Evolutionary conservation across 2,329 filamentous ascomycete species (phyloP).

Genomic region (Alternaria postmessia): DNA sequence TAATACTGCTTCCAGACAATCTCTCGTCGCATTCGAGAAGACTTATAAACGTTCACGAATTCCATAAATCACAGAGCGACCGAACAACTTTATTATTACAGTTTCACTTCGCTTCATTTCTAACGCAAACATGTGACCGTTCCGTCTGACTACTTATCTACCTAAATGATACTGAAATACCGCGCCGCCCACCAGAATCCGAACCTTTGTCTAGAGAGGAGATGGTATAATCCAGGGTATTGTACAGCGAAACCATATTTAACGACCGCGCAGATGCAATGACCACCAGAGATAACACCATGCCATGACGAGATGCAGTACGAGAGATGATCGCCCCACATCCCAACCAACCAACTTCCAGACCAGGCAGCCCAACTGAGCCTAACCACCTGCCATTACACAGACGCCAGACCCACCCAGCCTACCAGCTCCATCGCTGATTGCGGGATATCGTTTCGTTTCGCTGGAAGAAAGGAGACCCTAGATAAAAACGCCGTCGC

Average conservation of each 20-base stretch:
- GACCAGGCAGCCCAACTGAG: slow-evolving; percentile 9
- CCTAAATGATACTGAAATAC: not conserved
- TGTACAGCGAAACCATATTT: slow-evolving; percentile 37
- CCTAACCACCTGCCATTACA: slow-evolving; percentile 3
- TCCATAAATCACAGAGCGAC: not conserved
- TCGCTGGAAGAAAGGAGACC: slow-evolving; percentile 2
- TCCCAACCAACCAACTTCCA: not conserved
- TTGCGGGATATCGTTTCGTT: slow-evolving; percentile 22
- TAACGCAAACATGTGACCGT: not conserved
- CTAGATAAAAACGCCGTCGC: slow-evolving; percentile 36
- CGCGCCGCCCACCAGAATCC: not conserved
- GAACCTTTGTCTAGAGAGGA: slow-evolving; percentile 43
- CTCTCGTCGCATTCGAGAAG: not conserved
- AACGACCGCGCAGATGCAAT: slow-evolving; percentile 11
- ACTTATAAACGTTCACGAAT: not conserved
- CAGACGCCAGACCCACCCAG: slow-evolving; percentile 16
- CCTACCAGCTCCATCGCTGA: slow-evolving; percentile 16
- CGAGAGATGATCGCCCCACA: not conserved
- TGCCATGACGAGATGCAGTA: slow-evolving; percentile 6
- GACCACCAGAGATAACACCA: slow-evolving; percentile 7
- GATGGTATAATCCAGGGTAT: slow-evolving; percentile 50
- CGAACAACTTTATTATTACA: not conserved
- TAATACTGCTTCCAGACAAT: not conserved
- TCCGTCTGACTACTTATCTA: not conserved
- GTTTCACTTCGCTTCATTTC: not conserved